phyloP scores from a whole-genome alignment of 345 rosid species.

The Lagerstroemia speciosa region DNA sequence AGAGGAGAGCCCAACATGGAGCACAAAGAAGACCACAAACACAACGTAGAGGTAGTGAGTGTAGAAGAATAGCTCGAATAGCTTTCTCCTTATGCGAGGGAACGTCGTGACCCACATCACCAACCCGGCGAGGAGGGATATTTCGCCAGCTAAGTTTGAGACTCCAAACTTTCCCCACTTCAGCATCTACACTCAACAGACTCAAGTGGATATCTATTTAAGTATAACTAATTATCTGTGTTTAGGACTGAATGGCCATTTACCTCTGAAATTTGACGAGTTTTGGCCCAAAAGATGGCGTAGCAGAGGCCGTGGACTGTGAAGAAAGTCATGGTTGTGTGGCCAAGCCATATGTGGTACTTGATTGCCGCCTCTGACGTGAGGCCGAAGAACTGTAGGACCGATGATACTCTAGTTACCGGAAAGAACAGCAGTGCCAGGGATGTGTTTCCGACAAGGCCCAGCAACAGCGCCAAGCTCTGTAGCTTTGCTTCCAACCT shows the following conservation, averaged over 20 bases:
- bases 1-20: slow-evolving; percentile 43
- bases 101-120: slow-evolving; percentile 39
- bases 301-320: slow-evolving; percentile 37
- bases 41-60: slow-evolving; percentile 49
- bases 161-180: slow-evolving; percentile 30
- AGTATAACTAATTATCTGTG: too few species aligned
- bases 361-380: slow-evolving; percentile 35
- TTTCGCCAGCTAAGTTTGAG: slow-evolving; percentile 48
- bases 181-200: slow-evolving; percentile 26
- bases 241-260: background rate
- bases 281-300: slow-evolving; percentile 21
- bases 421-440: slow-evolving; percentile 38
- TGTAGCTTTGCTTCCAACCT: slow-evolving; percentile 30
- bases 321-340: slow-evolving; percentile 25
- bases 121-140: slow-evolving; percentile 36
- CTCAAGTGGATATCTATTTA: too few species aligned
- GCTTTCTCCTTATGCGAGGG: slow-evolving; percentile 28
- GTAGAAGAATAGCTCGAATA: slow-evolving; percentile 57
- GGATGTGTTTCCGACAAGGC: slow-evolving; percentile 29
- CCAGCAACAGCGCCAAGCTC: slow-evolving; percentile 15
- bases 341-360: slow-evolving; percentile 45
- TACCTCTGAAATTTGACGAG: slow-evolving; percentile 28
- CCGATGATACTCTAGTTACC: slow-evolving; percentile 36
- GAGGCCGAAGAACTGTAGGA: slow-evolving; percentile 31
- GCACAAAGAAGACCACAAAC: slow-evolving; percentile 35